Conservation (phyloP, 169 alveolate species). For the Plasmodium vinckei region DNA sequence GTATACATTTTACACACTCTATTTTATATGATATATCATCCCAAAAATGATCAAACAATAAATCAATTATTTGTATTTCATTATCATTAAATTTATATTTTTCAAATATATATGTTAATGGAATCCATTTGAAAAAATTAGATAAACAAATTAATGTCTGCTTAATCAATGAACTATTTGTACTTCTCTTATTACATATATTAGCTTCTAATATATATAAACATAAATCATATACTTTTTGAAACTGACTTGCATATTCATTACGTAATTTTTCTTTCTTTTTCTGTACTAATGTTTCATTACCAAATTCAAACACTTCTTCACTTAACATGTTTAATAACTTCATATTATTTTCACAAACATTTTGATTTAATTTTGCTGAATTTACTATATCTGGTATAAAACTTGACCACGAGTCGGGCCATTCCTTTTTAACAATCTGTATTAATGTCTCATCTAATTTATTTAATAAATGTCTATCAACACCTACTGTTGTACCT, state of each 20-base stretch:
- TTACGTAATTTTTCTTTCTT: conserved; percentile 88
- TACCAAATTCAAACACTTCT: conserved; percentile 95
- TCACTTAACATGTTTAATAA: conserved; percentile 96
- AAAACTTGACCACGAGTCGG: conserved; percentile 98
- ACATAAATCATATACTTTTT: conserved; percentile 91
- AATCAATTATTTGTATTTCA: conserved; percentile 82
- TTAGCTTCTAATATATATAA: conserved; percentile 91
- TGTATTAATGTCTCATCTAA: conserved; percentile 89
- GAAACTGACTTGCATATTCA: conserved; percentile 86
- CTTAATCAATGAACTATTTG: conserved; percentile 88
- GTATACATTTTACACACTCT: conserved; percentile 93
- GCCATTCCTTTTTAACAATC: conserved; percentile 98
- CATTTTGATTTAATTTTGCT: conserved; percentile 93
- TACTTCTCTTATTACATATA: conserved; percentile 86
- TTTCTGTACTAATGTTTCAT: conserved; percentile 90
- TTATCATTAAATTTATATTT: conserved; percentile 83
- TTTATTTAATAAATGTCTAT: conserved; percentile 89
- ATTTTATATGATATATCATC: conserved; percentile 90
- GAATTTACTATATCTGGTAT: conserved; percentile 98
- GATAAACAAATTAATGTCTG: conserved; percentile 94
- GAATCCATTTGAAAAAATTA: conserved; percentile 96
- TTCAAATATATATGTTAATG: conserved; percentile 94
- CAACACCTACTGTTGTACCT: conserved; percentile 85
- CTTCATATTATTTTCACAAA: conserved; percentile 98
- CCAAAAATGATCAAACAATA: conserved; percentile 92